Conservation (phyloP, 345 rosid species). For the Citrus australasica region DNA sequence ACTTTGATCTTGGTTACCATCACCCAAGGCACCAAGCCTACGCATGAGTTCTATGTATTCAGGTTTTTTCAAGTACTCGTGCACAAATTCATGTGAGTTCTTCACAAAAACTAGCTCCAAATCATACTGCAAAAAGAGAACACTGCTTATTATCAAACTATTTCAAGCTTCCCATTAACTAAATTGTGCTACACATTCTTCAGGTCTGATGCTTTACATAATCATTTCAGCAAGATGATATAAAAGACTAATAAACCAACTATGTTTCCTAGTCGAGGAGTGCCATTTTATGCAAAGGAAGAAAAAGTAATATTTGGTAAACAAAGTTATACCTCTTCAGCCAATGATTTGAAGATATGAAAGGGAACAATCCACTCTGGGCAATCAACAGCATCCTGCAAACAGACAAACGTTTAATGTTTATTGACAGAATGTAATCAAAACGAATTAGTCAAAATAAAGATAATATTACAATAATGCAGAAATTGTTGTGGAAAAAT, state of each 20-base stretch:
- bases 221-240: not conserved
- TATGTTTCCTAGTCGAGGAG: not conserved
- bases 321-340: constrained; percentile 70
- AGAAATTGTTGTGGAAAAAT: not conserved
- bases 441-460: not conserved
- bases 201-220: not conserved
- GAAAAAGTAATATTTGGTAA: not conserved
- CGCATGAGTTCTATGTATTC: constrained; percentile 82
- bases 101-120: constrained; percentile 86
- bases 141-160: not conserved
- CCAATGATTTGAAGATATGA: constrained; percentile 78
- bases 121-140: constrained; percentile 54
- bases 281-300: not conserved
- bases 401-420: not conserved
- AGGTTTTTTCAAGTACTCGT: constrained; percentile 71
- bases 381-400: constrained; percentile 96
- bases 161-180: not conserved
- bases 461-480: not conserved
- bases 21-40: constrained; percentile 94
- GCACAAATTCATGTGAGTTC: constrained; percentile 90
- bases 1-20: constrained; percentile 90
- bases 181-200: not conserved
- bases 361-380: constrained; percentile 99
- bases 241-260: not conserved
- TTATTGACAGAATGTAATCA: not conserved